Conservation (phyloP, 176 grass and related monocot genomes). For the Puccinellia tenuiflora region DNA sequence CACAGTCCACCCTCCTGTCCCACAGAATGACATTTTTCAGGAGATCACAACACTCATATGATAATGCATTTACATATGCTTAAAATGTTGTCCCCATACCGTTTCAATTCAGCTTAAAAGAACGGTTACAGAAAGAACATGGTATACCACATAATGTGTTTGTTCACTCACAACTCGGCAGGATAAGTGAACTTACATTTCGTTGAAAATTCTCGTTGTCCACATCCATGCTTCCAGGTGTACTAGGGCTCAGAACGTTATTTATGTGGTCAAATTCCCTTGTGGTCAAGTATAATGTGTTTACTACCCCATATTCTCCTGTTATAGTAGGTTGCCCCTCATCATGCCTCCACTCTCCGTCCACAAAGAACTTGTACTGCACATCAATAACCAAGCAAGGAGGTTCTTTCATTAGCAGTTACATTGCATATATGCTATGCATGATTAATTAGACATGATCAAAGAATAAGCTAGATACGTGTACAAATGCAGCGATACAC, state of each 20-base stretch:
- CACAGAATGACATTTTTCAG: neutral
- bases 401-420: neutral
- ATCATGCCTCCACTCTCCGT: constrained; percentile 89
- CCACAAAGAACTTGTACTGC: constrained; percentile 98
- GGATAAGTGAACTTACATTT: constrained; percentile 38
- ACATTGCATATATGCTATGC: neutral
- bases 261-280: constrained; percentile 51
- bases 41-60: neutral
- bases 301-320: constrained; percentile 74
- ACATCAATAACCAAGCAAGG: constrained; percentile 15
- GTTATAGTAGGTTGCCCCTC: constrained; percentile 59
- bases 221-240: constrained; percentile 73
- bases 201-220: constrained; percentile 61
- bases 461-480: neutral
- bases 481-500: neutral
- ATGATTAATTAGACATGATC: neutral
- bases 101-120: neutral
- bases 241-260: constrained; percentile 45
- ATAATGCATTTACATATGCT: neutral
- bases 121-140: neutral
- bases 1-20: neutral
- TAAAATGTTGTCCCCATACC: neutral
- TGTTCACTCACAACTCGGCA: neutral
- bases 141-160: neutral
- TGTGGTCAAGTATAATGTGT: constrained; percentile 62